A percentile compares a stretch with the other conserved stretches of the same genome.
Evolutionary conservation across 495 filamentous ascomycete genomes (phyloP).

Genomic region (Aspergillus ostianus): DNA sequence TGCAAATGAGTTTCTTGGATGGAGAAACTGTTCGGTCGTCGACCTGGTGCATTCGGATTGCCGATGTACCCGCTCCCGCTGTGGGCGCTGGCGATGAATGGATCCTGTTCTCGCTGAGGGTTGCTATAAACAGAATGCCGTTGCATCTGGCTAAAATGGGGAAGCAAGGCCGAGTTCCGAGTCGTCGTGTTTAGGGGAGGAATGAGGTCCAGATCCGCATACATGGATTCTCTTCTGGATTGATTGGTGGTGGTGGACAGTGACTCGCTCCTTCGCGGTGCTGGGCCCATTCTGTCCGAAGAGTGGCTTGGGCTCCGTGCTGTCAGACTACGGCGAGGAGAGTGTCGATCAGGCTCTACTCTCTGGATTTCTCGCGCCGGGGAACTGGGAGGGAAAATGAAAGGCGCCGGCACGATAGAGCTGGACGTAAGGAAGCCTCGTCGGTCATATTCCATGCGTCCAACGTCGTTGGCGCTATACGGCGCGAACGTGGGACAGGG

Average conservation of each 20-base stretch:
- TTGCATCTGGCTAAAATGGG: slow-evolving; percentile 31
- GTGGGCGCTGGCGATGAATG: slow-evolving; percentile 27
- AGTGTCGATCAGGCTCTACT: slow-evolving; percentile 23
- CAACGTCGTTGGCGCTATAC: slow-evolving; percentile 47
- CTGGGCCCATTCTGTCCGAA: slow-evolving; percentile 24
- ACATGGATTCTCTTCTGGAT: slow-evolving; percentile 20
- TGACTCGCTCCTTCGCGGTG: slow-evolving; percentile 40
- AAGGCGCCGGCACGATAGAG: slow-evolving; percentile 26
- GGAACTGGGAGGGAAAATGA: slow-evolving; percentile 32
- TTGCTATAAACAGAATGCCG: slow-evolving; percentile 27
- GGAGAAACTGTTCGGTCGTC: slow-evolving; percentile 12
- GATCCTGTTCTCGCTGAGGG: slow-evolving; percentile 28
- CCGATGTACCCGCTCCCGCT: neutral
- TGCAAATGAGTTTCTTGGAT: slow-evolving; percentile 28
- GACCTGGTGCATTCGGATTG: slow-evolving; percentile 1
- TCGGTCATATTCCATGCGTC: slow-evolving; percentile 33
- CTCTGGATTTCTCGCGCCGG: slow-evolving; percentile 26
- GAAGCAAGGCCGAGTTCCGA: slow-evolving; percentile 24
- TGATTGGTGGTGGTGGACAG: slow-evolving; percentile 25
- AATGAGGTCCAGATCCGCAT: slow-evolving; percentile 14
- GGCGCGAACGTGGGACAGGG: slow-evolving; percentile 41
- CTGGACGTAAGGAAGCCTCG: slow-evolving; percentile 27
- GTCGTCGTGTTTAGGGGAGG: slow-evolving; percentile 14
- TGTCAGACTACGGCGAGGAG: slow-evolving; percentile 43
- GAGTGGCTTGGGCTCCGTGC: slow-evolving; percentile 30